Evolutionary conservation across 78 protist genomes (phyloP), one percentile per base, ranked within the genome.

Genomic region (Pelomyxa schiedti): DNA sequence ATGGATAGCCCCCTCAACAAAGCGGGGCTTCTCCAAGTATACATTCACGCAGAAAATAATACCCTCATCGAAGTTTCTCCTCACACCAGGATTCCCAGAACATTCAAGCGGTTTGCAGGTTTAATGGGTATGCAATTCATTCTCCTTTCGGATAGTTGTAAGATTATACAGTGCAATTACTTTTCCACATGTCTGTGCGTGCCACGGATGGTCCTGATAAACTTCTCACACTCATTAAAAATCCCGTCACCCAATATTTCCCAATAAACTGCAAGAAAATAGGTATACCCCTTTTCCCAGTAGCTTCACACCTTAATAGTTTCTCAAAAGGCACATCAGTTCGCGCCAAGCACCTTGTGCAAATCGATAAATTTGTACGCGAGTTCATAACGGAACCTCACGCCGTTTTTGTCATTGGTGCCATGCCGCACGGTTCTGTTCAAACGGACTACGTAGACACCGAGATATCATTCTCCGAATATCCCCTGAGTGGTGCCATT

Each of bases 1-100:
- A 87, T 96, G 16, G 99, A 97, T 76, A 77, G 90, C 63, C 99
- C 99, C 1, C 72, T 97, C 16, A 97, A 96, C 87, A 93, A 96
- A 77, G 92, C 99, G 0, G 99, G 99, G 4, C 68, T 70, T 28
- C 81, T 96, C 16, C 93, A 94, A 74, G 77, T 96, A n/a, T 97
- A 68, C 73, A 77, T 97, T 1, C 95, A 71, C 74, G 80, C 95
- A 0, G 78, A 77, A 29, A 86, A 76, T 32, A 76, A 76, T 66
- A 89, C 88, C 16, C 78, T 94, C 42, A 90, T 95, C 39, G 92
- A 92, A 26, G 76, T 95, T 66, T 84, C 89, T 76, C 99, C 98
- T 6, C 87, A 87, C 32, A 82, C 89, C 22, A 87, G 98, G 53
- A 87, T 96, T 7, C 99, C 99, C 26, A 86, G 99, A 38, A 95